Base-by-base conservation (phyloP, 345 rosid species). In the Citrus medica region DNA sequence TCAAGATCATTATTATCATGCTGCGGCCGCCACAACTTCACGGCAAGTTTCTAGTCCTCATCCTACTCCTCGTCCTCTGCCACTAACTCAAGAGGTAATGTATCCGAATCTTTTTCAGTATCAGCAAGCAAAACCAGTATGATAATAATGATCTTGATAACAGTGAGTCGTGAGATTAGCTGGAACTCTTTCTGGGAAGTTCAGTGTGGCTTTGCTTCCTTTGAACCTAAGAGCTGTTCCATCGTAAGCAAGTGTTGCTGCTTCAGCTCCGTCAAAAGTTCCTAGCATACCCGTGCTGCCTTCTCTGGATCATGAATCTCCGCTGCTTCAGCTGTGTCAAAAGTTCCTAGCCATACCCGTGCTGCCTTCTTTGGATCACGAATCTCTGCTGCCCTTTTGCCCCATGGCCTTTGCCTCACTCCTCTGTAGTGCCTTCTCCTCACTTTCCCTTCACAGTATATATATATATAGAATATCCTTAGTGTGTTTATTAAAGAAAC, bases 151-250 rank as follows among this genome's bases (percentile, higher is more conserved):
- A 42, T 42, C 51, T 42, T 4, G 27, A 32, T 74, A 76, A 7
- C 70, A 82, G 14, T 59, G 75, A 40, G 66, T 70, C 14, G 83
- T 80, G 24, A 82, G 71, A 65, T 17, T 33, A 66, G 16, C 16
- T 82, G 89, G 92, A 82, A 90, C 97, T 65, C 97, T 83, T 82
- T 90, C 97, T 0, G 93, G 94, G 85, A 91, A 91, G 69, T 92
- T 92, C n/a, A 92, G 93, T 79, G 91, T 90, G 2, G 97, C 95
- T 85, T 89, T 91, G 90, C 92, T 85, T 76, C 95, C 97, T 87
- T 91, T 92, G 84, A 92, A 92, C 82, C 90, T 83, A 9, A 92
- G 93, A 69, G 97, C 97, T 0, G 97, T 95, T 75, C 90, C 90
- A 74, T 92, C 97, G 40, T 92, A 92, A 38, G 95, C 97, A 56